Evolutionary conservation across 345 rosid genomes (phyloP), one percentile per base, ranked within the genome.

Genomic region (Mercurialis annua): DNA sequence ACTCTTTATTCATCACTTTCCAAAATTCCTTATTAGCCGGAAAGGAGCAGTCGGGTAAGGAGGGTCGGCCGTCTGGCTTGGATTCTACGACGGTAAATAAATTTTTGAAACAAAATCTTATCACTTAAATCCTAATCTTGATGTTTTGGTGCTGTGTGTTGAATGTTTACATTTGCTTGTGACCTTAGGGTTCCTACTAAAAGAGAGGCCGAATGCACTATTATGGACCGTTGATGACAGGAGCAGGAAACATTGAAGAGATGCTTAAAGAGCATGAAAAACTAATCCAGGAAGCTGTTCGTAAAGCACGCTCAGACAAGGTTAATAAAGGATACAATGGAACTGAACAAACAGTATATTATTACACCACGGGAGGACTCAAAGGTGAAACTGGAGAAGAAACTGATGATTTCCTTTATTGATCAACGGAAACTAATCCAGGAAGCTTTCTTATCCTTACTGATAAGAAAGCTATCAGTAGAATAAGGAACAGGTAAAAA

Each of bases 221-320:
- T 75, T 88, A 94, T 16, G 97, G 98, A 68, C 86, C 92, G 9
- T 78, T 89, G 83, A 40, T 86, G 65, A 80, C 86, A 49, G 53
- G 74, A 11, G 86, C 87, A 66, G 90, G 91, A 55, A 82, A 89
- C 85, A 73, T 90, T 0, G 97, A 91, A 42, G 95, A 89, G 69
- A 89, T 91, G 95, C 87, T 94, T 51, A 94, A 86, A 78, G 90
- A 89, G 76, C 92, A 91, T 12, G 96, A 94, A 78, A 84, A 82
- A 59, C 84, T 78, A 74, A 91, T 94, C 68, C 97, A 82, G 73
- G 69, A 82, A 49, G 97, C 92, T 6, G 89, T 85, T 18, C 87
- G 95, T 12, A 94, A 81, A 86, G 92, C 96, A 66, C 87, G 88
- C 5, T 36, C 27, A 9, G 92, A 76, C 70, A 88, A 90, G 70